These are phyloP conservation scores for Hamamelis virginiana DNA, from an alignment of 164 flowering plant genomes.

Conservation along the genomic window DNA sequence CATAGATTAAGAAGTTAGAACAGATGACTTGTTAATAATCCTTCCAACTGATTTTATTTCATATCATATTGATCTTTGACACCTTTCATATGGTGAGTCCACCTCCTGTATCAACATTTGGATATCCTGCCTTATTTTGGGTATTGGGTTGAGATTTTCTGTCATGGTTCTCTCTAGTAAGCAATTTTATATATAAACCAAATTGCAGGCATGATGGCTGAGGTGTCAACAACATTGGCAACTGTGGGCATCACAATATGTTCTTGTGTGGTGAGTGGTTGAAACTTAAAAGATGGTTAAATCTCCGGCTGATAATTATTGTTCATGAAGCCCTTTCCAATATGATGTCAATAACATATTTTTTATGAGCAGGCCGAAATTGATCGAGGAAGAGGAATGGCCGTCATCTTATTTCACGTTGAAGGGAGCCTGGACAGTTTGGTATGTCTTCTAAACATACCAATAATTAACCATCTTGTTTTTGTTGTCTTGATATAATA, in stretches of 20 bases:
- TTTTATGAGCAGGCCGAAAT: slow-evolving; percentile 67
- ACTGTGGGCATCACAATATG: slow-evolving; percentile 66
- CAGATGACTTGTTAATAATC: neutral
- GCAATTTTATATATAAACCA: neutral
- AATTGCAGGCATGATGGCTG: slow-evolving; percentile 84
- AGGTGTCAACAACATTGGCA: slow-evolving; percentile 67
- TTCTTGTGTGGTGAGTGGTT: slow-evolving; percentile 85
- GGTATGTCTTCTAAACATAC: slow-evolving; percentile 39
- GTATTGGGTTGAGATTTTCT: neutral
- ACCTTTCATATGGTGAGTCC: neutral
- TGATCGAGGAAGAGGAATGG: slow-evolving; percentile 75
- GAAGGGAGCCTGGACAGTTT: slow-evolving; percentile 68
- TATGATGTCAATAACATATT: neutral
- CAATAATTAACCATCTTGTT: neutral
- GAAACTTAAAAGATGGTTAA: neutral
- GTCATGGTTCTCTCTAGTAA: neutral
- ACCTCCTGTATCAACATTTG: neutral
- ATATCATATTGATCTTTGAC: neutral
- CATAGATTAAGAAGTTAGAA: neutral
- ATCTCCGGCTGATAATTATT: neutral
- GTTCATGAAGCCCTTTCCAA: neutral
- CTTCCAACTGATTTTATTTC: neutral
- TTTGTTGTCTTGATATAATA: neutral
- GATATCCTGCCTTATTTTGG: neutral
- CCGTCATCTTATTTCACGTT: slow-evolving; percentile 81